Evolutionary conservation across 2,329 filamentous ascomycete genomes (phyloP).

Genomic region (Epicoccum sorghinum): DNA sequence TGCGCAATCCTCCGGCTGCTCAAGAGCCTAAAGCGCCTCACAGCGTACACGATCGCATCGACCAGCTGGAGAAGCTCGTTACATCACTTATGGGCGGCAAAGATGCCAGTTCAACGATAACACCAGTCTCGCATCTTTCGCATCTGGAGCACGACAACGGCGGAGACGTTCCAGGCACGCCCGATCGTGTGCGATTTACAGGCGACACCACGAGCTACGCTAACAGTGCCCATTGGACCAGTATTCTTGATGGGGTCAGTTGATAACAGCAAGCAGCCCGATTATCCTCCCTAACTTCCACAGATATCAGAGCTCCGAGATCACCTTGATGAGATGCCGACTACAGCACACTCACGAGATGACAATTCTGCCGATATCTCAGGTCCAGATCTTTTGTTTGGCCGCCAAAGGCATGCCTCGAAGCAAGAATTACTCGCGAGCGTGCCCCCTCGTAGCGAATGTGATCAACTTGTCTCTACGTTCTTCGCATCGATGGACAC

Average conservation of each 20-base stretch:
- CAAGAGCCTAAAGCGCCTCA: slow-evolving; percentile 32
- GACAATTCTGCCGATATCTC: slow-evolving; percentile 20
- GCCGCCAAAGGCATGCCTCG: slow-evolving; percentile 32
- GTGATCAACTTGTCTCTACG: slow-evolving; percentile 30
- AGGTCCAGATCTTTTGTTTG: slow-evolving; percentile 40
- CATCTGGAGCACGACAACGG: slow-evolving; percentile 19
- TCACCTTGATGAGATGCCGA: slow-evolving; percentile 39
- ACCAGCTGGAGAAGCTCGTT: slow-evolving; percentile 46
- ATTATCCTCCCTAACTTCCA: slow-evolving; percentile 2
- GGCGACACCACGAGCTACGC: slow-evolving; percentile 40
- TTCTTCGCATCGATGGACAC: slow-evolving; percentile 39
- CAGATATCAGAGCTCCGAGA: slow-evolving; percentile 43
- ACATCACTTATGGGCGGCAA: slow-evolving; percentile 43
- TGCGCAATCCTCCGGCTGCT: slow-evolving; percentile 24
- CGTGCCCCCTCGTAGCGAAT: slow-evolving; percentile 29
- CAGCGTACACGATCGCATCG: slow-evolving; percentile 46
- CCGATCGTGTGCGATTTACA: slow-evolving; percentile 38
- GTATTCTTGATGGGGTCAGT: slow-evolving; percentile 44
- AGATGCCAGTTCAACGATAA: slow-evolving; percentile 7
- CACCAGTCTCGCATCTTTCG: slow-evolving; percentile 9
- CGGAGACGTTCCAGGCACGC: slow-evolving; percentile 29
- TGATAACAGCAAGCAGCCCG: neutral
- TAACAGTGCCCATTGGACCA: slow-evolving; percentile 45
- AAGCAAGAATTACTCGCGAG: slow-evolving; percentile 36
- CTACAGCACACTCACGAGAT: slow-evolving; percentile 24